Conservation (phyloP, 345 rosid genomes). For the Rhodamnia argentea region DNA sequence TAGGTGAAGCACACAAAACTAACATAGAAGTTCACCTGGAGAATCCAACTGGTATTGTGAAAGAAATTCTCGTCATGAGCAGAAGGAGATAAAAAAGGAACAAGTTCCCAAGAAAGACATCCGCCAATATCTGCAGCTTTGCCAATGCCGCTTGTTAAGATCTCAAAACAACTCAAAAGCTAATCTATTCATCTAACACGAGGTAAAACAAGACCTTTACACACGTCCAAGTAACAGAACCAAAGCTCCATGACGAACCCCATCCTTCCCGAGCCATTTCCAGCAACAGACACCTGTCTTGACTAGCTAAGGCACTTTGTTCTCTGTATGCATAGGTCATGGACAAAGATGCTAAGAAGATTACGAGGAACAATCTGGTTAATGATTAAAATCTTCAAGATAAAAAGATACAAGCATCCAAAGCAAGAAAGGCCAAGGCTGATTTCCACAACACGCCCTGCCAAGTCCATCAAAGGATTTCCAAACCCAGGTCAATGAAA, state of each 20-base stretch:
- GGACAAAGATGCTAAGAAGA: neutral
- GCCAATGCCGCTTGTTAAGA: neutral
- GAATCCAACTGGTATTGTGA: constrained; percentile 16
- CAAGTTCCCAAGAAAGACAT: constrained; percentile 47
- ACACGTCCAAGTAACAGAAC: constrained; percentile 18
- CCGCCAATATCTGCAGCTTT: constrained; percentile 41
- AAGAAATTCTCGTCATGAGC: constrained; percentile 26
- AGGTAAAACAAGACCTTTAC: constrained; percentile 22
- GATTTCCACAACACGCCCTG: constrained; percentile 70
- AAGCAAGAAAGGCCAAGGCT: constrained; percentile 39
- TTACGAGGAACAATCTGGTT: neutral
- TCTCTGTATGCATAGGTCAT: neutral
- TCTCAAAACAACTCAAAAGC: neutral
- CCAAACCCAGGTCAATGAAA: neutral
- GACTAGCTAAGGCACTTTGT: constrained; percentile 29
- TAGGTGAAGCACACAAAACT: neutral
- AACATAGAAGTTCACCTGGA: constrained; percentile 28
- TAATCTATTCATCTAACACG: neutral
- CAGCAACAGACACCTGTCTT: constrained; percentile 54
- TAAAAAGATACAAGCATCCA: constrained; percentile 79
- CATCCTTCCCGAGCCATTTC: constrained; percentile 25
- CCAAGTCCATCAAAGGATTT: constrained; percentile 5
- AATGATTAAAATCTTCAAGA: neutral
- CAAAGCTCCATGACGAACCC: constrained; percentile 23
- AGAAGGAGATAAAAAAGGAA: constrained; percentile 39